Evolutionary conservation across 1,139 yeast species (phyloP).

Genomic region (Nakaseomyces delphensis): DNA sequence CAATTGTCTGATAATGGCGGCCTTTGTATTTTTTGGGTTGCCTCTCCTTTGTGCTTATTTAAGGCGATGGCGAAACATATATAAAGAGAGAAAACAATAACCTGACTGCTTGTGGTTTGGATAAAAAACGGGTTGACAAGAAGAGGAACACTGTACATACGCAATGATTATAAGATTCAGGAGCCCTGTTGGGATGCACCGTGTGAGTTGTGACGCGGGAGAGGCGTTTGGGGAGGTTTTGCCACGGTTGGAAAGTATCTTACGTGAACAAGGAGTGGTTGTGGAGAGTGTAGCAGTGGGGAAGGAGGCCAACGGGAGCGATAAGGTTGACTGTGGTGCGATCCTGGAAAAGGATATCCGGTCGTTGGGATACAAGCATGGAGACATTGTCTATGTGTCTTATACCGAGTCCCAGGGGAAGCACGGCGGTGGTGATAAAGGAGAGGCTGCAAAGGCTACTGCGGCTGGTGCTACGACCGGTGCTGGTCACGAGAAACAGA

Average conservation of each 20-base stretch:
- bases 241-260: conserved; percentile 33
- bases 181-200: conserved; percentile 72
- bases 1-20: too few species aligned
- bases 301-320: conserved; percentile 25
- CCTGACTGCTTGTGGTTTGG: neutral
- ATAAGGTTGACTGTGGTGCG: conserved; percentile 40
- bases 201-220: conserved; percentile 46
- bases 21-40: too few species aligned
- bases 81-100: too few species aligned
- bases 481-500: conserved; percentile 8
- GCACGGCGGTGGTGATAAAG: too few species aligned
- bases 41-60: neutral
- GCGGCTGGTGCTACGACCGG: conserved; percentile 2
- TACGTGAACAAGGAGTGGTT: conserved; percentile 22
- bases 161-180: conserved; percentile 66
- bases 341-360: conserved; percentile 41
- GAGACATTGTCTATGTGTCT: conserved; percentile 66
- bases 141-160: neutral
- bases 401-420: too few species aligned
- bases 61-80: neutral
- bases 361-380: conserved; percentile 60
- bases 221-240: conserved; percentile 45
- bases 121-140: neutral
- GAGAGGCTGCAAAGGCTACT: neutral
- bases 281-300: conserved; percentile 33